A percentile compares a stretch with the other conserved stretches of the same genome.
Conservation (phyloP, 2,329 filamentous ascomycete species). For the Ceratocystis ficicola region DNA sequence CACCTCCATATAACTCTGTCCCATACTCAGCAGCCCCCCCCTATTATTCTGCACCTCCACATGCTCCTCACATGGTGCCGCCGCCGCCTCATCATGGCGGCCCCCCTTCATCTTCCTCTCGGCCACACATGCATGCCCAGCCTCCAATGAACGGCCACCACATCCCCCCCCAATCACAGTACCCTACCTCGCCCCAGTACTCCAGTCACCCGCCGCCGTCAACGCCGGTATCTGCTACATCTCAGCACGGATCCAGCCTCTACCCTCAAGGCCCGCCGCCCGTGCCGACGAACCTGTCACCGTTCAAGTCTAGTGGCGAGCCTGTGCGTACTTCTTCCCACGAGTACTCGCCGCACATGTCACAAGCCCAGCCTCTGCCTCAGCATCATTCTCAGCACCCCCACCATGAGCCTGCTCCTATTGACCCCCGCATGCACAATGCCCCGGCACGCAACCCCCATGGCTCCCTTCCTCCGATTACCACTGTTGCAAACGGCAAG, state of each 20-base stretch:
- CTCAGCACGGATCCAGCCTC: slow-evolving; percentile 24
- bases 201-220: slow-evolving; percentile 29
- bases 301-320: slow-evolving; percentile 16
- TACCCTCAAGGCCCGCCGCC: slow-evolving; percentile 9
- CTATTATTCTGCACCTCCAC: slow-evolving; percentile 24
- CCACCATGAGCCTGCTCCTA: slow-evolving; percentile 31
- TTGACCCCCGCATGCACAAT: slow-evolving; percentile 31
- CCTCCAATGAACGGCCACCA: slow-evolving; percentile 28
- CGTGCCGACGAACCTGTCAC: slow-evolving; percentile 22
- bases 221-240: slow-evolving; percentile 23
- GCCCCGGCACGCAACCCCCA: slow-evolving; percentile 32
- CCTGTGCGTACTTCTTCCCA: slow-evolving; percentile 24
- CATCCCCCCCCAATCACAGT: slow-evolving; percentile 28
- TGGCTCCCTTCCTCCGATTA: slow-evolving; percentile 36
- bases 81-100: slow-evolving; percentile 24
- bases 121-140: slow-evolving; percentile 18
- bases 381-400: not conserved
- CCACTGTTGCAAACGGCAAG: slow-evolving; percentile 27
- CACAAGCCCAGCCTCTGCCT: slow-evolving; percentile 27
- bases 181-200: slow-evolving; percentile 25
- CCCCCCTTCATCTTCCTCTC: slow-evolving; percentile 14
- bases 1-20: slow-evolving; percentile 36
- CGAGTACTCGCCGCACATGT: slow-evolving; percentile 33
- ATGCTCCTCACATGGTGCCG: slow-evolving; percentile 26
- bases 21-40: slow-evolving; percentile 34